Base-by-base conservation (phyloP, 768 basidiomycete genomes). In the Phylloporus rhodoxanthus region DNA sequence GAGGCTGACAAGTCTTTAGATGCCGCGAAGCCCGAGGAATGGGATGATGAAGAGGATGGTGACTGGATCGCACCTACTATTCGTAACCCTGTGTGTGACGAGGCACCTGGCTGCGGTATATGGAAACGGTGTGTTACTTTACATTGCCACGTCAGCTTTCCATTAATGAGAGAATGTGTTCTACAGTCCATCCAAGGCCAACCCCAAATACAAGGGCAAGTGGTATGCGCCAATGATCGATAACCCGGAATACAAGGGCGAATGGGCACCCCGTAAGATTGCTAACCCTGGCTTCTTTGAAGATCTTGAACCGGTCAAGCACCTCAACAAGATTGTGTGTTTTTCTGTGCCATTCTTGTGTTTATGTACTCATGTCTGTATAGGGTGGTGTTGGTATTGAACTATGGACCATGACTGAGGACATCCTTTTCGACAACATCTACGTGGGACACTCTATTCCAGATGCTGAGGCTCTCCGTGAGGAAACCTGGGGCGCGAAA, bases 1-100 rank as follows among this genome's bases (percentile, higher is more conserved):
- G 33, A n/a, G n/a, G 34, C 43, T 53, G 38, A 51, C 26, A 5
- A 14, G 9, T 28, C 3, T 57, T 2, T 50, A 82, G 89, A 91
- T 56, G 81, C 89, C 34, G 81, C 85, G 70, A 97, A 96, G 75
- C 96, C 96, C 6, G 96, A 99, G 66, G 96, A 99, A 69, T 99
- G 96, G 96, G 93, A 96, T 62, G 95, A 97, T 60, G 96, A 97
- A 65, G 96, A 98, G 67, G 95, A 99, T 59, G 96, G 96, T 68
- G 95, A 98, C 65, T 99, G 93, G 93, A 81, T 98, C 56, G 79
- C 94, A 7, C 94, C 96, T 26, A 82, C 82, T 49, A 75, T 98
- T 49, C 70, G 78, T 51, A 99, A 99, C 79, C 90, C 95, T 55
- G 87, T 82, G 66, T 98, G 96, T 65, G 75, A 81, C 55, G 87